phyloP scores from a whole-genome alignment of 2,329 filamentous ascomycete species.

The Colletotrichum orbiculare region DNA sequence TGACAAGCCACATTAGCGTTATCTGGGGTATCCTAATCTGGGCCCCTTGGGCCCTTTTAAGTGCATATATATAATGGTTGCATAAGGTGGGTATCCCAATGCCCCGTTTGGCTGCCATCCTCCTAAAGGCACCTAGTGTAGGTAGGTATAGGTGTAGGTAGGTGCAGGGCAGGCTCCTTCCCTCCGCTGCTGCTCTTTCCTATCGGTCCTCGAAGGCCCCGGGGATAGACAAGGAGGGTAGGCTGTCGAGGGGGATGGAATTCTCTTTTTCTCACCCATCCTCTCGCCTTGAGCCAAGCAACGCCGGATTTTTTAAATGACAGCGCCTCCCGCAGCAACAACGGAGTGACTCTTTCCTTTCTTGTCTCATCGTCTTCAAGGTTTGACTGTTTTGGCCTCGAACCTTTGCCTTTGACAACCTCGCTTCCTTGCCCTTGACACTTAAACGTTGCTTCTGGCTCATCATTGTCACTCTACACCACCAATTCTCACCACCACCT shows the following conservation, averaged over 20 bases:
- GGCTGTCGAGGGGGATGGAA: slow-evolving; percentile 21
- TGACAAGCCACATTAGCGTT: neutral
- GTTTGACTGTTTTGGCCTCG: slow-evolving; percentile 10
- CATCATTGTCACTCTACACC: slow-evolving; percentile 3
- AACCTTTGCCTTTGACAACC: neutral
- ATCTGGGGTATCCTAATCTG: slow-evolving; percentile 32
- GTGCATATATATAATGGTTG: slow-evolving; percentile 21
- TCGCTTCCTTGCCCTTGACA: slow-evolving; percentile 14
- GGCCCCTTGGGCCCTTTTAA: neutral
- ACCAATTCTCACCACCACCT: slow-evolving; percentile 6
- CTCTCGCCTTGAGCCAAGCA: slow-evolving; percentile 22
- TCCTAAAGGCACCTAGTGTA: neutral
- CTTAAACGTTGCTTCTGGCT: slow-evolving; percentile 18
- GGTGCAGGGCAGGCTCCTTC: slow-evolving; percentile 3
- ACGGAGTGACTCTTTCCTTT: neutral
- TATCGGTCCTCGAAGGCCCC: slow-evolving; percentile 23
- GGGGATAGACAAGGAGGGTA: neutral
- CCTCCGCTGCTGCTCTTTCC: slow-evolving; percentile 33
- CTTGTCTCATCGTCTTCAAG: slow-evolving; percentile 14
- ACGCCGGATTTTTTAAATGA: slow-evolving; percentile 31
- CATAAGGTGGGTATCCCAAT: neutral
- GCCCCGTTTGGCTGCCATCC: slow-evolving; percentile 23
- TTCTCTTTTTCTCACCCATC: slow-evolving; percentile 3
- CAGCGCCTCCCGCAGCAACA: slow-evolving; percentile 20
- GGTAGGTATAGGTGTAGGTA: no score